Percentiles rank a stretch among this genome's conserved stretches.
These are phyloP conservation scores for Tylopilus rubrobrunneus DNA, from an alignment of 768 basidiomycete genomes.

Conservation along the genomic window DNA sequence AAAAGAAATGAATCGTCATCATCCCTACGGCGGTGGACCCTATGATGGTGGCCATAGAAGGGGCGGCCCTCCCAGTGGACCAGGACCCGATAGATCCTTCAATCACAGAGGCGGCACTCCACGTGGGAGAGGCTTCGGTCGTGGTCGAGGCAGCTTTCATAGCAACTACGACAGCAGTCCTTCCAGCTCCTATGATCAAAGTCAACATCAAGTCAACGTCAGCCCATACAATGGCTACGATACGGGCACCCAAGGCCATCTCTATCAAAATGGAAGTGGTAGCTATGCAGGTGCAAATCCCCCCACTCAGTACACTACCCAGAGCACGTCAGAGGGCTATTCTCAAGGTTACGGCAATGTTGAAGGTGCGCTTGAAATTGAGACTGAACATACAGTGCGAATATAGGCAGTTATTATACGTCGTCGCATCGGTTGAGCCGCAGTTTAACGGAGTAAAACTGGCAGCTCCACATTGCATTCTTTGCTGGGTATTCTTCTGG, in stretches of 20 bases:
- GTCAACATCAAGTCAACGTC: conserved; percentile 55
- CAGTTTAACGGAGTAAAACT: conserved; percentile 50
- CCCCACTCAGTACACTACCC: conserved; percentile 49
- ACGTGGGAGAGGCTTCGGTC: conserved; percentile 46
- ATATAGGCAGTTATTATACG: conserved; percentile 36
- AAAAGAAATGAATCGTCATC: conserved; percentile 76
- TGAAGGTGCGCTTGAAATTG: conserved; percentile 85
- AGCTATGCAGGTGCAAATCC: conserved; percentile 49
- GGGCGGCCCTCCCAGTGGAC: conserved; percentile 62
- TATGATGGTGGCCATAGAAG: conserved; percentile 61
- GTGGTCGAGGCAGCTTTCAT: conserved; percentile 55
- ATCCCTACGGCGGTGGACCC: conserved; percentile 68
- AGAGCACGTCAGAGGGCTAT: conserved; percentile 43
- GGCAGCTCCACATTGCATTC: conserved; percentile 30
- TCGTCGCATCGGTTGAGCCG: conserved; percentile 36
- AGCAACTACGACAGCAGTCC: conserved; percentile 52
- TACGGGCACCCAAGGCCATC: conserved; percentile 49
- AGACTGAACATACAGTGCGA: conserved; percentile 49
- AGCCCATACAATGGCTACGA: conserved; percentile 72
- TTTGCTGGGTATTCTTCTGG: conserved; percentile 21
- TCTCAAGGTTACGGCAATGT: conserved; percentile 60
- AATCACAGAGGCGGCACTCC: conserved; percentile 59
- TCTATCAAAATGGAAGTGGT: conserved; percentile 70
- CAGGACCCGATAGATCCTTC: conserved; percentile 67
- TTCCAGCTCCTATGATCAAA: conserved; percentile 64